Evolutionary conservation across 768 basidiomycete species (phyloP).

Genomic region (Xerocomellus intermedius): DNA sequence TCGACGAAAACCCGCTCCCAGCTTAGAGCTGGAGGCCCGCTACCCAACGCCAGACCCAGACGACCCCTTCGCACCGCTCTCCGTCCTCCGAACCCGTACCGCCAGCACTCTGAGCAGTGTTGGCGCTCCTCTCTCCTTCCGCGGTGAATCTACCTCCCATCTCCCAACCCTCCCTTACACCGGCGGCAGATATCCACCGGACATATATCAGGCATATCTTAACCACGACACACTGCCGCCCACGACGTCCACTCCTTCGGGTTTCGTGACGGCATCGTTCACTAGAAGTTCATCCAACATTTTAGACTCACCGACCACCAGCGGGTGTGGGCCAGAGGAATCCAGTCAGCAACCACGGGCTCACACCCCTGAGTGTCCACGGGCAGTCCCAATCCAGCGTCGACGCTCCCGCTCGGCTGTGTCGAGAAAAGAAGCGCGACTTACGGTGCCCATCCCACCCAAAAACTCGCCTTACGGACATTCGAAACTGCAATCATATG

Average conservation of each 20-base stretch:
- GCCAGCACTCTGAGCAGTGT: constrained; percentile 38
- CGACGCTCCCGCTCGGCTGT: constrained; percentile 35
- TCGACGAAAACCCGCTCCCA: constrained; percentile 57
- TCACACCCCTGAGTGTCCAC: constrained; percentile 7
- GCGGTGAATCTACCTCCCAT: constrained; percentile 30
- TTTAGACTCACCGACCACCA: constrained; percentile 5
- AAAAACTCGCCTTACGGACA: constrained; percentile 35
- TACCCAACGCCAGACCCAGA: constrained; percentile 68
- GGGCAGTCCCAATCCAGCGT: constrained; percentile 27
- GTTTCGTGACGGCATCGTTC: constrained; percentile 20
- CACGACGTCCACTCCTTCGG: constrained; percentile 10
- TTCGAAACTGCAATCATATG: constrained; percentile 26
- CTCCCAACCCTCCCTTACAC: constrained; percentile 32
- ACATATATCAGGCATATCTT: constrained; percentile 30
- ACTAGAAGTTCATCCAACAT: constrained; percentile 25
- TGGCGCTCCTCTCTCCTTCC: constrained; percentile 30
- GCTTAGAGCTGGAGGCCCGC: constrained; percentile 47
- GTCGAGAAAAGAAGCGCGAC: constrained; percentile 32
- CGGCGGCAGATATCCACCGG: constrained; percentile 33
- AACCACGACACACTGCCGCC: constrained; percentile 11
- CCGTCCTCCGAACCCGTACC: constrained; percentile 60
- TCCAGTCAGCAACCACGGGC: constrained; percentile 10
- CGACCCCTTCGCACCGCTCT: constrained; percentile 71
- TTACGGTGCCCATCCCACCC: constrained; percentile 21
- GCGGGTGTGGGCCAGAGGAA: constrained; percentile 12